phyloP scores from a whole-genome alignment of 495 filamentous ascomycete species.

The Xylaria nigripes region DNA sequence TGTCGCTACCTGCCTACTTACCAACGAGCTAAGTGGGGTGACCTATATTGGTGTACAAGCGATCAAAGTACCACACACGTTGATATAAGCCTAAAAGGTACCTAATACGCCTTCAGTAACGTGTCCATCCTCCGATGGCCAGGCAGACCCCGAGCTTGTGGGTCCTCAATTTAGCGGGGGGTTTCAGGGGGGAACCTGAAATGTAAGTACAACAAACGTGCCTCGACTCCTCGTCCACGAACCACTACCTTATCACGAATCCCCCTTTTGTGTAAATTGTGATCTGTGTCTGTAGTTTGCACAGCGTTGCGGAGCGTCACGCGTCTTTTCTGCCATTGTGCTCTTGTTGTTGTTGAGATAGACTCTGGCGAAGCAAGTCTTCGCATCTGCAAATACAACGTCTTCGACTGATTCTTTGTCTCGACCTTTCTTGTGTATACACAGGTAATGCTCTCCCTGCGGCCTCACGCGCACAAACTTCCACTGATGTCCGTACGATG shows the following conservation, averaged over 20 bases:
- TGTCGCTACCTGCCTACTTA: no score
- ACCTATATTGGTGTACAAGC: no score
- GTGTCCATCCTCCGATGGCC: slow-evolving; percentile 3
- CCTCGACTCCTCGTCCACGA: background rate
- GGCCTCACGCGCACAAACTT: background rate
- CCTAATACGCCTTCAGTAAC: background rate
- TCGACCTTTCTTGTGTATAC: background rate
- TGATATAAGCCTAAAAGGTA: background rate
- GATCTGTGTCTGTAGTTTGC: background rate
- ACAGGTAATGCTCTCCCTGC: background rate
- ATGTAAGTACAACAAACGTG: background rate
- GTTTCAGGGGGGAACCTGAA: slow-evolving; percentile 11
- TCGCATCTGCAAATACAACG: background rate
- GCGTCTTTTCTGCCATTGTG: background rate
- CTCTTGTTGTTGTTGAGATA: background rate
- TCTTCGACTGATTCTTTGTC: background rate
- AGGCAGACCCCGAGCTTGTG: background rate
- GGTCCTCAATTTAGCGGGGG: background rate
- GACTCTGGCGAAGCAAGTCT: background rate
- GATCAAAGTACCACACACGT: background rate
- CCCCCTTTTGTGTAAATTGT: background rate
- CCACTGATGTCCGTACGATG: background rate
- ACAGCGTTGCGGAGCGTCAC: background rate
- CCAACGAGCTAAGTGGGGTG: no score
- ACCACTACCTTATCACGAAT: background rate